Percentiles rank a stretch among this genome's conserved stretches.
Conservation (phyloP, 2,329 filamentous ascomycete genomes). For the Fusarium anthophilum region DNA sequence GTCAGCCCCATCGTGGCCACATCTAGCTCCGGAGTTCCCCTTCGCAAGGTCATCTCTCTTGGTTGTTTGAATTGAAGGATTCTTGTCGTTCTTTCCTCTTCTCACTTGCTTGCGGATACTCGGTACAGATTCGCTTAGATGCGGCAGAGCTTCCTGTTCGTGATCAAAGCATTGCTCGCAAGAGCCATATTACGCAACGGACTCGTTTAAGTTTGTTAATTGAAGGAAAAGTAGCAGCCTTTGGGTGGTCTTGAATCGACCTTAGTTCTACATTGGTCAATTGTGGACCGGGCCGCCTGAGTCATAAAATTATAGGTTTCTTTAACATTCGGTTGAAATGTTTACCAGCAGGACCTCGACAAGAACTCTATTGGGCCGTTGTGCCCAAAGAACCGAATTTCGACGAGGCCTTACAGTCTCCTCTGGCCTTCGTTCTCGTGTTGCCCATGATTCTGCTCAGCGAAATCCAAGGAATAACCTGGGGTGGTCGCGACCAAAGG, state of each 20-base stretch:
- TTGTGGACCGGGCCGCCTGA: background rate
- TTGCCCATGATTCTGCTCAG: constrained; percentile 4
- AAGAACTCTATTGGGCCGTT: constrained; percentile 31
- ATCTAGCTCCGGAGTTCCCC: constrained; percentile 5
- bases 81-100: background rate
- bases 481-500: constrained; percentile 46
- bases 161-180: background rate
- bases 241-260: constrained; percentile 15
- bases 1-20: constrained; percentile 11
- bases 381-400: constrained; percentile 12
- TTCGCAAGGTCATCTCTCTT: background rate
- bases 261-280: constrained; percentile 16
- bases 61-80: constrained; percentile 14
- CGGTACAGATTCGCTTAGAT: constrained; percentile 29
- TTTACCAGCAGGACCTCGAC: constrained; percentile 29
- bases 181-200: background rate
- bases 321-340: constrained; percentile 6
- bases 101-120: constrained; percentile 5
- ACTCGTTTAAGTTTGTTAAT: background rate
- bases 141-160: constrained; percentile 8
- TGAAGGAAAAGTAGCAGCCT: background rate
- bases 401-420: constrained; percentile 26
- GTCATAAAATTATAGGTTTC: background rate
- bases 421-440: constrained; percentile 5
- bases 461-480: constrained; percentile 6